Evolutionary conservation across 2,329 filamentous ascomycete genomes (phyloP).

Genomic region (Monilinia fructicola): DNA sequence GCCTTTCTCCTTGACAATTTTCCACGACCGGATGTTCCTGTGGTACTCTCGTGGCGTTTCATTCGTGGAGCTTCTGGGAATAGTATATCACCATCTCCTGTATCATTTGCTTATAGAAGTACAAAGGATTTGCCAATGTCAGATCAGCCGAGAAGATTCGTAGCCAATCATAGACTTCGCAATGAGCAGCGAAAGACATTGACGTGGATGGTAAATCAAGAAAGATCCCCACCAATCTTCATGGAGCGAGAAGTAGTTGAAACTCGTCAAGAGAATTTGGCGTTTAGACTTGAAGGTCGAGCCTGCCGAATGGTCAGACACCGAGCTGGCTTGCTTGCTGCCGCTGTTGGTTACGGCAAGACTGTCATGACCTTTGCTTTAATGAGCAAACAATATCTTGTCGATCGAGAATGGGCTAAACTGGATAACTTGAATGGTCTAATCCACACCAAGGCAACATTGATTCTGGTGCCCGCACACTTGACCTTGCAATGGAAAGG

Average conservation of each 20-base stretch:
- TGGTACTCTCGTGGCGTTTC: conserved; percentile 48
- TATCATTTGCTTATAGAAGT: conserved; percentile 15
- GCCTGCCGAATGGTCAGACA: conserved; percentile 46
- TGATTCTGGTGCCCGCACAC: conserved; percentile 58
- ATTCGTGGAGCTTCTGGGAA: conserved; percentile 46
- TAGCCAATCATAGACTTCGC: conserved; percentile 41
- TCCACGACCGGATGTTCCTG: conserved; percentile 1
- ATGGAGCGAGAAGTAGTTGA: conserved; percentile 58
- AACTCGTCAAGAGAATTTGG: conserved; percentile 48
- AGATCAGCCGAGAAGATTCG: conserved; percentile 41
- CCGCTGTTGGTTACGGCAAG: conserved; percentile 67
- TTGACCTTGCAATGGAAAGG: conserved; percentile 57
- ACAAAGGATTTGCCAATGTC: conserved; percentile 13
- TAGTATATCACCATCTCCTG: conserved; percentile 26
- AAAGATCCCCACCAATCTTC: conserved; percentile 51
- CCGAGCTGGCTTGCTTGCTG: conserved; percentile 61
- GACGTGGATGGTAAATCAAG: conserved; percentile 59
- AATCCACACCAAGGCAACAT: conserved; percentile 52
- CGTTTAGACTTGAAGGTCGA: conserved; percentile 58
- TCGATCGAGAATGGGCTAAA: conserved; percentile 6
- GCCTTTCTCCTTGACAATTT: conserved; percentile 24
- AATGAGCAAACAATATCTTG: not conserved
- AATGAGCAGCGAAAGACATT: conserved; percentile 56
- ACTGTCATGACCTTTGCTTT: conserved; percentile 52
- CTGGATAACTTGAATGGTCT: not conserved